phyloP scores from a whole-genome alignment of 306 rosid genomes.

The Quercus cerris region DNA sequence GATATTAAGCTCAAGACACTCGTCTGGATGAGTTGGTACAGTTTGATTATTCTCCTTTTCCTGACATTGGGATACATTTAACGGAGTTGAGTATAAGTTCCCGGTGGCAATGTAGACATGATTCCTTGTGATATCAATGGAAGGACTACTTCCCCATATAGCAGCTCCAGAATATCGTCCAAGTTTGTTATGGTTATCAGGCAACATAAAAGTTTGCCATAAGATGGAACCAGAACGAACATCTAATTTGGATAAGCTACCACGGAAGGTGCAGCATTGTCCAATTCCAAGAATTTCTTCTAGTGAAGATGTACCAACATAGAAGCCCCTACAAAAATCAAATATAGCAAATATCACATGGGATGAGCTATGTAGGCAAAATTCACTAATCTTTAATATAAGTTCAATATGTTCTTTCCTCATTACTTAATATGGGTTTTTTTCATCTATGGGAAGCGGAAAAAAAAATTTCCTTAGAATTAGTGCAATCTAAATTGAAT shows the following conservation, averaged over 20 bases:
- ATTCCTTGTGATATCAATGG: constrained; percentile 46
- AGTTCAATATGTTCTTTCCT: too few relatives aligned
- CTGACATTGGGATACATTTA: constrained; percentile 38
- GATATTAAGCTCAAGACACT: constrained; percentile 57
- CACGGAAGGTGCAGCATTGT: constrained; percentile 57
- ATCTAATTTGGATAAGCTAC: constrained; percentile 44
- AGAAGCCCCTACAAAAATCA: constrained; percentile 20
- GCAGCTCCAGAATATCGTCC: constrained; percentile 59
- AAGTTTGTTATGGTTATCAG: constrained; percentile 33
- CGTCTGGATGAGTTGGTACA: constrained; percentile 26
- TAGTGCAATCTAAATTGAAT: too few relatives aligned
- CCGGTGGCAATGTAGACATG: constrained; percentile 58
- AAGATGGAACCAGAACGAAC: constrained; percentile 27
- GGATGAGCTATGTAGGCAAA: too few relatives aligned
- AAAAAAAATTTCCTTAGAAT: too few relatives aligned
- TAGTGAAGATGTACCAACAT: constrained; percentile 39
- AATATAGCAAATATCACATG: too few relatives aligned
- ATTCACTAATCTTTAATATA: too few relatives aligned
- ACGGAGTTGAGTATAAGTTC: constrained; percentile 56
- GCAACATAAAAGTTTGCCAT: constrained; percentile 62
- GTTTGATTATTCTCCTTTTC: constrained; percentile 44
- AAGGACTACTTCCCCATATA: constrained; percentile 79
- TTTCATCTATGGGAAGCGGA: too few relatives aligned
- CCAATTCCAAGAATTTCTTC: constrained; percentile 36
- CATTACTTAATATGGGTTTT: too few relatives aligned